phyloP scores from a whole-genome alignment of 768 basidiomycete species.

The Termitomyces sp. region DNA sequence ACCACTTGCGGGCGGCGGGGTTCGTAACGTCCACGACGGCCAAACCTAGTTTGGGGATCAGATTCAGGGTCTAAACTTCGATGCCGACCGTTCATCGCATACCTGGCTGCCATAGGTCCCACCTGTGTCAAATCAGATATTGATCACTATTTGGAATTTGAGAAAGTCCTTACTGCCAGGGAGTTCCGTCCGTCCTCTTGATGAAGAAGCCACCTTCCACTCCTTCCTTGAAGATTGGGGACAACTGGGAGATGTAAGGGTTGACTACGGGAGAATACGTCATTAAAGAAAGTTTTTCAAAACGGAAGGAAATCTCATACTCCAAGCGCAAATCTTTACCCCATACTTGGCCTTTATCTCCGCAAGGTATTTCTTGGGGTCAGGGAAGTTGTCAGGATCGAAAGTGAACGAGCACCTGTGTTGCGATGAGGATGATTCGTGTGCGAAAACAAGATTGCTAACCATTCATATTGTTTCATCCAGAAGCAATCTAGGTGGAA shows the following conservation, averaged over 20 bases:
- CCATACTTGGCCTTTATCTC: slow-evolving; percentile 59
- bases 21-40: slow-evolving; percentile 62
- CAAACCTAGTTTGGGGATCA: slow-evolving; percentile 24
- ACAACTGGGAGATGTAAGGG: slow-evolving; percentile 68
- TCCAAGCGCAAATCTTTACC: slow-evolving; percentile 75
- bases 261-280: slow-evolving; percentile 43
- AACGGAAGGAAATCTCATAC: slow-evolving; percentile 22
- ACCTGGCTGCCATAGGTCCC: slow-evolving; percentile 66
- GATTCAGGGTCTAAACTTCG: not conserved
- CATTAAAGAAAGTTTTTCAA: not conserved
- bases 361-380: slow-evolving; percentile 60
- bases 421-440: slow-evolving; percentile 3
- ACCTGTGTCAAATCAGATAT: slow-evolving; percentile 23
- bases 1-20: slow-evolving; percentile 56
- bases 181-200: slow-evolving; percentile 60
- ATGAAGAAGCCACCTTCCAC: slow-evolving; percentile 67
- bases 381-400: slow-evolving; percentile 72
- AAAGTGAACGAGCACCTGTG: slow-evolving; percentile 72
- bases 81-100: not conserved
- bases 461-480: slow-evolving; percentile 74
- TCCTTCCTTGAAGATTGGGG: slow-evolving; percentile 68
- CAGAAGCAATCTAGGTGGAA: slow-evolving; percentile 79
- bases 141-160: slow-evolving; percentile 1
- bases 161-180: slow-evolving; percentile 54
- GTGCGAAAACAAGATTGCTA: slow-evolving; percentile 7